A percentile compares a stretch with the other conserved stretches of the same genome.
phyloP scores from a whole-genome alignment of 2,329 filamentous ascomycete species.

The Arthroderma uncinatum region DNA sequence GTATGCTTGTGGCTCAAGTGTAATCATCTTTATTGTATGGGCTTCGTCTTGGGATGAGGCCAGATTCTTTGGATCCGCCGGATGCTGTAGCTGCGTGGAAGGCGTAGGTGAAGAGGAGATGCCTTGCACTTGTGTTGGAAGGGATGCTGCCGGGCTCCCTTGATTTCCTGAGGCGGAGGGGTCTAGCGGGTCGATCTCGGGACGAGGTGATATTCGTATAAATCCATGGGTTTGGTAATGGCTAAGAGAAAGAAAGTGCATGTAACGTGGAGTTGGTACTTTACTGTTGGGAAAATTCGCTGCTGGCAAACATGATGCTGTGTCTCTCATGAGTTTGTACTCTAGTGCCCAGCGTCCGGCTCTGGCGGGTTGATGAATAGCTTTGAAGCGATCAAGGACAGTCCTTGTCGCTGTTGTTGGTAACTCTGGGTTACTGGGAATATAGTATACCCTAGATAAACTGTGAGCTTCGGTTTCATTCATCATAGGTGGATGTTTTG shows the following conservation, averaged over 20 bases:
- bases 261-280: slow-evolving; percentile 26
- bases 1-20: slow-evolving; percentile 27
- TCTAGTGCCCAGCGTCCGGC: slow-evolving; percentile 32
- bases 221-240: slow-evolving; percentile 32
- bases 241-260: slow-evolving; percentile 35
- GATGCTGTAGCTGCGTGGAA: neutral
- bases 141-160: neutral
- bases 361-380: slow-evolving; percentile 26
- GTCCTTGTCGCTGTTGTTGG: slow-evolving; percentile 24
- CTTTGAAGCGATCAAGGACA: slow-evolving; percentile 31
- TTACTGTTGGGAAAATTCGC: slow-evolving; percentile 23
- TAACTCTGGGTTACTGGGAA: slow-evolving; percentile 32
- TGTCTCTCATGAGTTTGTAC: slow-evolving; percentile 35
- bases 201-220: slow-evolving; percentile 30
- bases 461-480: neutral
- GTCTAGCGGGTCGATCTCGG: slow-evolving; percentile 14
- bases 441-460: slow-evolving; percentile 31
- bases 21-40: slow-evolving; percentile 24
- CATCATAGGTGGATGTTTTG: neutral
- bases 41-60: neutral
- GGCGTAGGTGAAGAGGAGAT: neutral
- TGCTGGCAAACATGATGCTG: slow-evolving; percentile 30
- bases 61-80: neutral
- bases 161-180: neutral
- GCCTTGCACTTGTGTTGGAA: neutral